Conservation (phyloP, 2,329 filamentous ascomycete genomes). For the Trichophyton equinum region DNA sequence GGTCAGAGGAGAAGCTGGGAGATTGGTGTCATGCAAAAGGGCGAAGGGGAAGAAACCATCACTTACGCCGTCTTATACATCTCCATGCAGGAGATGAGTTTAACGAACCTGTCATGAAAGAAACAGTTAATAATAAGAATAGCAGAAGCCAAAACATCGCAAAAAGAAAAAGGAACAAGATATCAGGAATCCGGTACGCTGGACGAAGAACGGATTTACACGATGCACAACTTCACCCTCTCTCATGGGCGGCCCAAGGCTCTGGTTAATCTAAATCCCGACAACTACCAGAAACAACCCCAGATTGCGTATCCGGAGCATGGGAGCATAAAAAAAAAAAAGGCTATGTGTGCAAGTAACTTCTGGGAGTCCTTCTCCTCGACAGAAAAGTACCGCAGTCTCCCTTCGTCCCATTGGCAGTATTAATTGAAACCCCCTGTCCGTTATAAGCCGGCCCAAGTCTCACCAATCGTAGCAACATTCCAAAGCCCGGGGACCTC, state of each 20-base stretch:
- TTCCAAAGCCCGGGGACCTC: background rate
- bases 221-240: background rate
- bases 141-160: background rate
- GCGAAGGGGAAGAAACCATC: background rate
- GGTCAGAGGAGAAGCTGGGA: background rate
- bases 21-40: background rate
- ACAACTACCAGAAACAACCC: background rate
- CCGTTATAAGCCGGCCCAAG: background rate
- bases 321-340: background rate
- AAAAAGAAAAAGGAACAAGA: background rate
- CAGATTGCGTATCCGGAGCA: background rate
- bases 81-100: background rate
- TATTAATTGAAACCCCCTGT: background rate
- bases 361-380: too few relatives aligned
- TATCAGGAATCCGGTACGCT: background rate
- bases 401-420: background rate
- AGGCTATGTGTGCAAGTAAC: too few relatives aligned
- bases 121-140: too few relatives aligned
- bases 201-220: background rate
- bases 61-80: background rate
- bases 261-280: constrained; percentile 3
- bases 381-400: too few relatives aligned
- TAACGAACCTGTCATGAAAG: background rate
- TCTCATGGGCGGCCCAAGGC: constrained; percentile 1
- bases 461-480: background rate